Base-by-base conservation (phyloP, 2,329 filamentous ascomycete species). In the Epichloe aotearoae region DNA sequence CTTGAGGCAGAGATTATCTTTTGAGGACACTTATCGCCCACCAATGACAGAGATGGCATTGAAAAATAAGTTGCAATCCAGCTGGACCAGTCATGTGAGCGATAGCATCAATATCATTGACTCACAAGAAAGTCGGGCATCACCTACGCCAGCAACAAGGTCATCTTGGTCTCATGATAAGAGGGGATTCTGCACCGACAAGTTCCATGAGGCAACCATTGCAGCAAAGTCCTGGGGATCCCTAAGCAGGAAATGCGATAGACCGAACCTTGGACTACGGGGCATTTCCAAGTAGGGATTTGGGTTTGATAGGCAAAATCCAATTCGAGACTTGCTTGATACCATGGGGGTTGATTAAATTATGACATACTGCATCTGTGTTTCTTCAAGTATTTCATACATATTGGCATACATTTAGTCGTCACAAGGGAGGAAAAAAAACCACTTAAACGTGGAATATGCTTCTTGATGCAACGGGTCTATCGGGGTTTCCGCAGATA, bases 1-100 rank as follows among this genome's bases (percentile, higher is more conserved):
- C 56, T 58, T 74, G 26, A 56, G 61, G 33, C 61, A 59, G 33
- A 59, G 50, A 39, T 20, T 53, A 10, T 52, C 52, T 17, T 17
- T 50, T n/a, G 52, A 53, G 26, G 50, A 53, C 17, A 26, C 26
- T 34, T 47, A 11, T 43, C 46, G 38, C 11, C 49, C 50, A 43
- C 12, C 26, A 11, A 45, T 11, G 23, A 33, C 41, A 12, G 17
- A 47, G 30, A 40, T 20, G 38, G n/a, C 46, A 6, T 26, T 37
- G n/a, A 17, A 15, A 3, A 17, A 39, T 8, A 33, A n/a, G 12
- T 33, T 10, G 34, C 38, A 50, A 33, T n/a, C 17, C 19, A 26
- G 17, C 26, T 43, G 26, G 15, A 15, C 12, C 14, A 37, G 8
- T 20, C 19, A 46, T 33, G 19, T 17, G 23, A 36, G n/a, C 23